Evolutionary conservation across 805 yeast genomes (phyloP).

Genomic region (Hanseniaspora osmophila): DNA sequence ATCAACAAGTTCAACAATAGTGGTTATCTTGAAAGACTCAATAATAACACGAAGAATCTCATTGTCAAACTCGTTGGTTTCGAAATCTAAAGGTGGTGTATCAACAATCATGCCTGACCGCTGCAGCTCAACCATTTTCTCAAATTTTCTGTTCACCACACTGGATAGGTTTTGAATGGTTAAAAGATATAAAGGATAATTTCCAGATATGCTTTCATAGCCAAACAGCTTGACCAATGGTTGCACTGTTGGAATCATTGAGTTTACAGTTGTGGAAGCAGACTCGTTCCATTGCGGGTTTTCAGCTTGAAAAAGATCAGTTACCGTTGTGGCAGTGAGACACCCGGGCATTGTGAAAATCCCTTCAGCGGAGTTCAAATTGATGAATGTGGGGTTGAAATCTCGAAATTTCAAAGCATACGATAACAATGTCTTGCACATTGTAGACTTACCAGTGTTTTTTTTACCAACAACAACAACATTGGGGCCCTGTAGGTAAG

Average conservation of each 20-base stretch:
- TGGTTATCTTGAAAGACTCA: constrained; percentile 12
- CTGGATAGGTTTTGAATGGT: constrained; percentile 35
- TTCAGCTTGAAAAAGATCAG: constrained; percentile 69
- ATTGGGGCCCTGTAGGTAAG: constrained; percentile 23
- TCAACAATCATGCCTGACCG: constrained; percentile 22
- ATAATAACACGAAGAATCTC: constrained; percentile 5
- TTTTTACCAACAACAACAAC: constrained; percentile 62
- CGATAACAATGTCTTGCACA: constrained; percentile 53
- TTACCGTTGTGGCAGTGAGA: constrained; percentile 67
- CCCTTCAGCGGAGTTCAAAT: constrained; percentile 62
- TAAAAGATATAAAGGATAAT: constrained; percentile 34
- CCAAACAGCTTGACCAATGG: constrained; percentile 81
- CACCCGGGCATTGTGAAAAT: constrained; percentile 73
- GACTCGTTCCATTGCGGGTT: constrained; percentile 61
- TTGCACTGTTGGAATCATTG: constrained; percentile 64
- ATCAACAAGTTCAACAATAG: constrained; percentile 7
- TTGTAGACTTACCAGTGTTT: constrained; percentile 65
- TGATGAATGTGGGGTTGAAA: constrained; percentile 56
- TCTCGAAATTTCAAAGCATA: constrained; percentile 63
- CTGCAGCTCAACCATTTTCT: constrained; percentile 17
- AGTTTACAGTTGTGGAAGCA: constrained; percentile 57
- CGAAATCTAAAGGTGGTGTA: constrained; percentile 15
- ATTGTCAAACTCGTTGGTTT: background rate
- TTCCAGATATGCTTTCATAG: constrained; percentile 41
- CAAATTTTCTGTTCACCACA: constrained; percentile 24